These are phyloP conservation scores for Phaseolus lunatus DNA, from an alignment of 306 rosid genomes.

Conservation along the genomic window DNA sequence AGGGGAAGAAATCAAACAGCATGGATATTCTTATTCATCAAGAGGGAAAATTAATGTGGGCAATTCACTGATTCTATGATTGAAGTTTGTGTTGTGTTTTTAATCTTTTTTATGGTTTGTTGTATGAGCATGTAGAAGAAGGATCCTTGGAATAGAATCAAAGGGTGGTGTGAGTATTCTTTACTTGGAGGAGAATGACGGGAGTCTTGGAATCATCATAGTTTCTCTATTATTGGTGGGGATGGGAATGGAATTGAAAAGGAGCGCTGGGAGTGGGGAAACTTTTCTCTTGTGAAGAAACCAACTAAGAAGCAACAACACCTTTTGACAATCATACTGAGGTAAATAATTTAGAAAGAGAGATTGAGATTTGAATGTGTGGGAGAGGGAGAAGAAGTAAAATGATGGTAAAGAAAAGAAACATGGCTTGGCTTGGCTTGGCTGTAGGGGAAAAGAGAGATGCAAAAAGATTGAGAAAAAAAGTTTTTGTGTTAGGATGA, in stretches of 20 bases:
- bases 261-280: constrained; percentile 50
- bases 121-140: not conserved
- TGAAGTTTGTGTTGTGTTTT: not conserved
- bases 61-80: not conserved
- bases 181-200: constrained; percentile 42
- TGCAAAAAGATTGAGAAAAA: constrained; percentile 42
- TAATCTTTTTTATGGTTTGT: not conserved
- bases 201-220: constrained; percentile 57
- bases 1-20: no score
- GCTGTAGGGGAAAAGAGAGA: constrained; percentile 30
- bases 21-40: no score
- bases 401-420: constrained; percentile 47
- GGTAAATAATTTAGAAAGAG: constrained; percentile 48
- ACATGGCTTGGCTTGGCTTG: not conserved
- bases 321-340: constrained; percentile 72
- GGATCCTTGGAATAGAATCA: constrained; percentile 54
- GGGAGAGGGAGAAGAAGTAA: constrained; percentile 51
- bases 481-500: constrained; percentile 46
- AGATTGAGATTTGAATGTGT: constrained; percentile 45
- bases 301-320: constrained; percentile 69
- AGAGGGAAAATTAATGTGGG: not conserved
- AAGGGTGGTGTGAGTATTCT: constrained; percentile 47
- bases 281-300: constrained; percentile 66
- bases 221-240: constrained; percentile 64
- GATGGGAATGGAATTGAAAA: constrained; percentile 53